Conservation (phyloP, 1,284 basidiomycete species). For the Irpex rosettiformis region DNA sequence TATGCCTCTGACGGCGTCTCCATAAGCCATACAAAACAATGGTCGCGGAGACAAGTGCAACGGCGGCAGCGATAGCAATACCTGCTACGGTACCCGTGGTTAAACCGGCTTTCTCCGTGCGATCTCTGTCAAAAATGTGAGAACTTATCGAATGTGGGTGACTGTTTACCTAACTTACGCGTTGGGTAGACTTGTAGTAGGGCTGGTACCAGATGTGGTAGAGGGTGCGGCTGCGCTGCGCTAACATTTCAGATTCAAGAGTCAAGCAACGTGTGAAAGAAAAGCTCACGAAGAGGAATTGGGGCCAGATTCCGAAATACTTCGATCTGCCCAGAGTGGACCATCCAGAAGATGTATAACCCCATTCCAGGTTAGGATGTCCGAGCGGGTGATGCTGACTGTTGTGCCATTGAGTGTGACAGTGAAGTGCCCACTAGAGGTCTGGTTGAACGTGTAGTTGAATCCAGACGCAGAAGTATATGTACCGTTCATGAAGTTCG, state of each 20-base stretch:
- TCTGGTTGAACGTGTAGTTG: conserved; percentile 2
- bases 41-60: neutral
- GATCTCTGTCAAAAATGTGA: neutral
- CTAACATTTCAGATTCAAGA: neutral
- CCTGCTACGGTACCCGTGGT: neutral
- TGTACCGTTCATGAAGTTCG: neutral
- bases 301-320: neutral
- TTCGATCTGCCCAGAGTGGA: neutral
- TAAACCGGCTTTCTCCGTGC: neutral
- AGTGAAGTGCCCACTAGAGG: neutral
- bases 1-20: neutral
- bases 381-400: conserved; percentile 6
- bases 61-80: neutral
- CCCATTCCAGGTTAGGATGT: conserved; percentile 7
- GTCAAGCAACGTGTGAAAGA: neutral
- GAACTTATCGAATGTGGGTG: neutral
- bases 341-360: conserved; percentile 11
- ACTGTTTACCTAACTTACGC: neutral
- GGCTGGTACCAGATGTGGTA: too few species aligned
- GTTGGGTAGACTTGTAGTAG: too few species aligned
- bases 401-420: conserved; percentile 9
- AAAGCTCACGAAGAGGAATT: neutral
- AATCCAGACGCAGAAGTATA: conserved; percentile 5
- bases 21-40: neutral
- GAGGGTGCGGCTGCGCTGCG: too few species aligned